Conservation (phyloP, 305 asterid species). For the Rubia peregrina region DNA sequence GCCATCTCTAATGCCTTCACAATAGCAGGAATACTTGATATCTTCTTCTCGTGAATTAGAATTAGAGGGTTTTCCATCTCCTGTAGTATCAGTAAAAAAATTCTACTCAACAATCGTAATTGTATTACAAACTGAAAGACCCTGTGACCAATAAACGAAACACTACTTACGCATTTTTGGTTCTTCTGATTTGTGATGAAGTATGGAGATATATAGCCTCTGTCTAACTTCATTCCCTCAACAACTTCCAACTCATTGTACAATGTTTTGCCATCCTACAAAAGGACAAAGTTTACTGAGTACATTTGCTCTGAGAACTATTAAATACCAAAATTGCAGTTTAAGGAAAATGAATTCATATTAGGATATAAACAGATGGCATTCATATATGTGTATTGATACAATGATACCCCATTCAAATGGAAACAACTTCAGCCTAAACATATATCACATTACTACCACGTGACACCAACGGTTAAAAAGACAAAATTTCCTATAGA, state of each 20-base stretch:
- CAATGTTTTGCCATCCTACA: conserved; percentile 50
- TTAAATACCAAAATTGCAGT: neutral
- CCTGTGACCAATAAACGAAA: neutral
- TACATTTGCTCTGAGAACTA: neutral
- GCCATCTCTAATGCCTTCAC: conserved; percentile 53
- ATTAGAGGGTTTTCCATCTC: conserved; percentile 52
- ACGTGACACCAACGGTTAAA: neutral
- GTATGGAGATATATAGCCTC: conserved; percentile 55
- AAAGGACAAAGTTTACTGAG: conserved; percentile 4
- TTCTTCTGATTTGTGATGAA: conserved; percentile 50
- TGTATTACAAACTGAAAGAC: neutral
- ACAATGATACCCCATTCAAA: too few relatives aligned
- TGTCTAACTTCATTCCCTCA: conserved; percentile 56
- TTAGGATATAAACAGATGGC: neutral
- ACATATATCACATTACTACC: neutral
- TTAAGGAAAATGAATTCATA: neutral
- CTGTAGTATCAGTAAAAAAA: conserved; percentile 21
- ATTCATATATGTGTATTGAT: too few relatives aligned
- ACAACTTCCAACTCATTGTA: conserved; percentile 57
- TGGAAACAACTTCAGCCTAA: neutral
- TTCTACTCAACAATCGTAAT: neutral
- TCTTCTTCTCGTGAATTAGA: conserved; percentile 54
- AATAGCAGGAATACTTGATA: conserved; percentile 34
- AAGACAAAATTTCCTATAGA: neutral
- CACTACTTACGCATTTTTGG: conserved; percentile 50